Conservation (phyloP, 352 stramenopile genomes). For the Labyrinthula sp. region DNA sequence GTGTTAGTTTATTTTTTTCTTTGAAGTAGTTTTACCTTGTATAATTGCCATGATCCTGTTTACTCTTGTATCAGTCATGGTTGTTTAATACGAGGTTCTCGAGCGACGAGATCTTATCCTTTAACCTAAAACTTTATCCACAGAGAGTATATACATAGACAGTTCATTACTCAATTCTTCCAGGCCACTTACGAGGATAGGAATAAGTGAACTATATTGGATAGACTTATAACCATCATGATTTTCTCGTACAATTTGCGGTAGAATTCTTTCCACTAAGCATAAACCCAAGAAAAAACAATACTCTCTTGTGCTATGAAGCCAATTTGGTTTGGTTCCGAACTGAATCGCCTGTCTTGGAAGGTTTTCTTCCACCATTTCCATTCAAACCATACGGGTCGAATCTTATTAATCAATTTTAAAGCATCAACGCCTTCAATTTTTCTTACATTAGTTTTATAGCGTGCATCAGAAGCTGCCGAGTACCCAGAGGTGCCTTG, state of each 20-base stretch:
- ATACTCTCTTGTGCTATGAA: slow-evolving; percentile 34
- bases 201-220: slow-evolving; percentile 19
- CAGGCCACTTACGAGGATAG: slow-evolving; percentile 19
- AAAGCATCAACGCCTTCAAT: slow-evolving; percentile 2
- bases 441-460: slow-evolving; percentile 23
- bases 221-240: slow-evolving; percentile 27
- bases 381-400: slow-evolving; percentile 29
- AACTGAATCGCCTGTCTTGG: slow-evolving; percentile 21
- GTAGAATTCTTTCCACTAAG: slow-evolving; percentile 28
- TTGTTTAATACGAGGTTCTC: no score
- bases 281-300: no score
- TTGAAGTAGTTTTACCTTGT: no score
- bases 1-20: background rate
- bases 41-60: no score
- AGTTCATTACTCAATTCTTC: no score
- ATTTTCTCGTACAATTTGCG: slow-evolving; percentile 27
- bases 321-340: slow-evolving; percentile 27
- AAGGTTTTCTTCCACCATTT: slow-evolving; percentile 5
- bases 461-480: slow-evolving; percentile 26
- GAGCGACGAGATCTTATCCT: no score
- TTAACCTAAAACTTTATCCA: no score
- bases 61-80: no score
- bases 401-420: slow-evolving; percentile 3
- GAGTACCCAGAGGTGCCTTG: slow-evolving; percentile 26
- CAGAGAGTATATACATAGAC: no score